Conservation (phyloP, 345 rosid species). For the Cardamine occulta region DNA sequence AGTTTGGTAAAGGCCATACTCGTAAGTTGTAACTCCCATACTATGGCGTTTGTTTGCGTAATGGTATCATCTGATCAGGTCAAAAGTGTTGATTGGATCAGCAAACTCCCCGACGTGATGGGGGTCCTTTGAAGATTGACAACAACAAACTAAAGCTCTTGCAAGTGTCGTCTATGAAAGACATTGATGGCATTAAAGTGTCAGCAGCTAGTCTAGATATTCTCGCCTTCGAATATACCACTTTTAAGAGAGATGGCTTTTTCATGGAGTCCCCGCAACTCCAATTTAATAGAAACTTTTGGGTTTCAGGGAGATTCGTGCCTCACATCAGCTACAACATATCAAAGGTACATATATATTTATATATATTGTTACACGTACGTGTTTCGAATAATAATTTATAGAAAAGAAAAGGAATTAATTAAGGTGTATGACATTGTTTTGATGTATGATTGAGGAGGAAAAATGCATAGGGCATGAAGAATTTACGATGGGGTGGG, state of each 20-base stretch:
- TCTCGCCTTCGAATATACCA: background rate
- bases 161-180: background rate
- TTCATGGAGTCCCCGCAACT: constrained; percentile 1
- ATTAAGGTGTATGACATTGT: no score
- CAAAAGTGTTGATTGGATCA: constrained; percentile 10
- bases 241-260: background rate
- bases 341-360: background rate
- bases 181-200: constrained; percentile 9
- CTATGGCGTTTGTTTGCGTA: background rate
- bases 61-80: background rate
- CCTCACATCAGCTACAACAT: constrained; percentile 15
- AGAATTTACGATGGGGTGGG: constrained; percentile 27
- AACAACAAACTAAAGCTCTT: constrained; percentile 15
- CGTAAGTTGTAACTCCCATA: background rate
- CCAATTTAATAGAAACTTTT: constrained; percentile 19
- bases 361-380: background rate
- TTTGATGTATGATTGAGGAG: constrained; percentile 29
- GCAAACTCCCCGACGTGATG: constrained; percentile 7
- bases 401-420: background rate
- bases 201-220: constrained; percentile 10
- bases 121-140: constrained; percentile 19
- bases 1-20: background rate
- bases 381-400: background rate
- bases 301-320: background rate
- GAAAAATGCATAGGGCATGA: background rate